These are phyloP conservation scores for Beta vulgaris DNA, from an alignment of 148 eudicot genomes.

Conservation along the genomic window DNA sequence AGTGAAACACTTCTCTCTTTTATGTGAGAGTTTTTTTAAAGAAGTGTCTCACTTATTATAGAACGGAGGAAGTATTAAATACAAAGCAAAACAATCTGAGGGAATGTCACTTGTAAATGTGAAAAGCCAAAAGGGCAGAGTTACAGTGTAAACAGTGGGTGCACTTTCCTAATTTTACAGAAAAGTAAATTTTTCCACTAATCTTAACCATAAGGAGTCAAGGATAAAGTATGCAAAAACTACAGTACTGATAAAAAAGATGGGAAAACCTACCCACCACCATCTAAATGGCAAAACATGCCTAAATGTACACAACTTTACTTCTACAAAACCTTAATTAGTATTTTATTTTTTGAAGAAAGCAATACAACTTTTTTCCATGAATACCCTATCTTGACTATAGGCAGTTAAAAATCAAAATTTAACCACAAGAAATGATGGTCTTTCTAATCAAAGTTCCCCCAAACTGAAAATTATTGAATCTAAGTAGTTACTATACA, in stretches of 20 bases:
- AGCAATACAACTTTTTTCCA: background rate
- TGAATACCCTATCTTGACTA: background rate
- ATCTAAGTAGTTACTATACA: slow-evolving; percentile 14
- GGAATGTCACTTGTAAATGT: background rate
- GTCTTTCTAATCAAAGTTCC: background rate
- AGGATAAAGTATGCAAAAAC: slow-evolving; percentile 17
- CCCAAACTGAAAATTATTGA: background rate
- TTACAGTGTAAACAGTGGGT: background rate
- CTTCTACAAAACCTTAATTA: background rate
- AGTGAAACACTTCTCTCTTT: too few relatives aligned
- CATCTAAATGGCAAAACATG: background rate
- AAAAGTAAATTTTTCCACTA: slow-evolving; percentile 7
- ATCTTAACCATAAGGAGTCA: slow-evolving; percentile 3
- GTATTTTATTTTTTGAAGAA: background rate
- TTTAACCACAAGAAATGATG: background rate
- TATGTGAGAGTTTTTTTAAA: too few relatives aligned
- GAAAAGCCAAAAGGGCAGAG: background rate
- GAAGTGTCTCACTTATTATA: too few relatives aligned
- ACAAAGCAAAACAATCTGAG: background rate
- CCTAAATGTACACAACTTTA: background rate
- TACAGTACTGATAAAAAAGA: background rate
- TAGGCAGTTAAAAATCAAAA: background rate
- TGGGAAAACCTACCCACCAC: background rate
- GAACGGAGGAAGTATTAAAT: too few relatives aligned
- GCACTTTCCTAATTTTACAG: slow-evolving; percentile 15